Evolutionary conservation across 2,329 filamentous ascomycete species (phyloP), one percentile per base, ranked within the genome.

Genomic region (Fusarium sp.): DNA sequence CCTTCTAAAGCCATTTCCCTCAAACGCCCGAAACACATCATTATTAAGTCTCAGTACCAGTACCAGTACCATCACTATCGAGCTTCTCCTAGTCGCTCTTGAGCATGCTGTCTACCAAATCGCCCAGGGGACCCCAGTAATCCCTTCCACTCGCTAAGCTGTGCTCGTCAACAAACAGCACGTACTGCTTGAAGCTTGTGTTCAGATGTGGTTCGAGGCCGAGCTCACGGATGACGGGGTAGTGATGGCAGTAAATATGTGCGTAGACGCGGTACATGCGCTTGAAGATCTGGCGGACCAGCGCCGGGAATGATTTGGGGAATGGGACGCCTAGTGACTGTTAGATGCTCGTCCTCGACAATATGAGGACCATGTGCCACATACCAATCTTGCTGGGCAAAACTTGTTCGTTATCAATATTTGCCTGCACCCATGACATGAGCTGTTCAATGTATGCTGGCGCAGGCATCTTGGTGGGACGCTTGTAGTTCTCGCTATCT

Each of bases 161-260:
- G 81, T 98, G 96, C 85, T 99, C 96, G 78, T 99, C 94, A 72
- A 99, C 94, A 80, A 99, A 99, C 60, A 99, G 87, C 65, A 99
- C 96, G 76, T 98, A 99, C 81, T 99, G 96, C 86, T 99, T 99
- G 88, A 99, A 99, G 81, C 93, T 97, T 15, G 96, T 99, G 82
- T 99, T 99, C 69, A 99, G 87, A 80, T 99, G 96, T 43, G 96
- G 94, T 81, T 99, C 96, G 59, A 99, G 87, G 21, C 96, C 96
- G 38, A 99, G 87, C 77, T 97, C 94, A 60, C 96, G 91, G 71
- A 99, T 91, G 70, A 99, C 94, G 34, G 94, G 94, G 81, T 99
- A 99, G 83, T 99, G 96, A 81, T 99, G 96, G 84, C 96, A 99
- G 88, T 99, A 99, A 74, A 99, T 97, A 82, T 99, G 96, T 42